Evolutionary conservation across 139 green algal species (phyloP).

Genomic region (Picochlorum sp.): DNA sequence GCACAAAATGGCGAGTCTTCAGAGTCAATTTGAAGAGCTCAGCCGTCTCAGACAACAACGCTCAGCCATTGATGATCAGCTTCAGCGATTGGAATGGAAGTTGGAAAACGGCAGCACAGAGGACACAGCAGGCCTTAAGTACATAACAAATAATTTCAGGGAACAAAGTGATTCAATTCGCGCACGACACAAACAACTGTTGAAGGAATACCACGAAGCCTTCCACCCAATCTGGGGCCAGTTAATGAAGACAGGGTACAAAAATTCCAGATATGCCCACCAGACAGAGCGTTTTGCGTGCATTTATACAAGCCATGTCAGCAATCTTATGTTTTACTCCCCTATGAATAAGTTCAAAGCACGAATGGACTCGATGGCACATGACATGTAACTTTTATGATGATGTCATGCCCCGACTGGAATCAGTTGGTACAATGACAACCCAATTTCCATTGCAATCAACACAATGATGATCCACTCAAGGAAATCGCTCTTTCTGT

Average conservation of each 20-base stretch:
- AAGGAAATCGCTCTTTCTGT: slow-evolving; percentile 39
- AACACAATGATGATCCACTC: slow-evolving; percentile 55
- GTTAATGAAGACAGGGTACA: slow-evolving; percentile 93
- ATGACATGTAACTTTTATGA: slow-evolving; percentile 33
- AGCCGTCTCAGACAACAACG: slow-evolving; percentile 49
- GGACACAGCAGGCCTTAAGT: background rate
- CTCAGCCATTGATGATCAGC: slow-evolving; percentile 75
- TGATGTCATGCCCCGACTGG: background rate
- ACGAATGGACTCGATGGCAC: slow-evolving; percentile 68
- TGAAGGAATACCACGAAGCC: slow-evolving; percentile 60
- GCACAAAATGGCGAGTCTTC: slow-evolving; percentile 25
- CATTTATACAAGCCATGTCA: slow-evolving; percentile 94
- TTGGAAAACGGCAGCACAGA: slow-evolving; percentile 14
- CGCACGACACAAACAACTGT: slow-evolving; percentile 47
- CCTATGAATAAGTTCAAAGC: slow-evolving; percentile 79
- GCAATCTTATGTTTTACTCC: slow-evolving; percentile 82
- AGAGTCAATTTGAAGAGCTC: slow-evolving; percentile 45
- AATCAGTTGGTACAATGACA: slow-evolving; percentile 40
- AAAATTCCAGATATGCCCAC: slow-evolving; percentile 88
- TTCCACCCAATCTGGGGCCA: slow-evolving; percentile 93
- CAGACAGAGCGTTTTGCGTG: slow-evolving; percentile 88
- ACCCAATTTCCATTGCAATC: slow-evolving; percentile 47
- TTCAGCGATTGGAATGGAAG: slow-evolving; percentile 67
- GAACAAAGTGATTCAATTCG: slow-evolving; percentile 36
- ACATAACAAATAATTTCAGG: slow-evolving; percentile 24